Evolutionary conservation across 371 early-diverging fungal species (phyloP).

Genomic region (Zopfochytrium polystomum): DNA sequence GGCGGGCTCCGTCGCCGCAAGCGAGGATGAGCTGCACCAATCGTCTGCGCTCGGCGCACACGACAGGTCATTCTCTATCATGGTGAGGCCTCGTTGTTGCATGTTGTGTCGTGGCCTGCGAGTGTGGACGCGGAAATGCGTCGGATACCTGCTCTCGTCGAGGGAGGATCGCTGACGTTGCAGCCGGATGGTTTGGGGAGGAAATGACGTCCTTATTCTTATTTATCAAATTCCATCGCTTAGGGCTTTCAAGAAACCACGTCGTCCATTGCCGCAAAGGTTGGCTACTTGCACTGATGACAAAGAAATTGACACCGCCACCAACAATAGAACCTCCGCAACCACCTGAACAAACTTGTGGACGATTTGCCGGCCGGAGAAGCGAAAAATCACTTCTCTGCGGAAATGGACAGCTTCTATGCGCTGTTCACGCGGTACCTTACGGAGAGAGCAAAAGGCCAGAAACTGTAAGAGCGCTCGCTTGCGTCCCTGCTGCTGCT

Average conservation of each 20-base stretch:
- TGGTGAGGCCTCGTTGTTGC: constrained; percentile 1
- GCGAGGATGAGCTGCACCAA: too few species aligned
- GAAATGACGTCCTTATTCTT: neutral
- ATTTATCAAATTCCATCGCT: neutral
- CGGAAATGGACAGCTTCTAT: constrained; percentile 86
- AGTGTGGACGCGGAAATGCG: neutral
- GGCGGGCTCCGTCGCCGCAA: too few species aligned
- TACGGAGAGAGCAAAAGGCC: constrained; percentile 70
- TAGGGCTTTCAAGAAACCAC: constrained; percentile 11
- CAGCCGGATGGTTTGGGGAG: neutral
- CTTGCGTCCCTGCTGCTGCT: neutral
- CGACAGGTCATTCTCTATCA: constrained; percentile 1
- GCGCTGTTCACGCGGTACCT: constrained; percentile 84
- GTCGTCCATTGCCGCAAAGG: neutral
- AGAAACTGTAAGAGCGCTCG: constrained; percentile 68
- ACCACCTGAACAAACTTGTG: constrained; percentile 45
- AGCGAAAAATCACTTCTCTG: constrained; percentile 33
- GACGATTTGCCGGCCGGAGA: constrained; percentile 35
- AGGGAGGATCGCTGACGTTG: too few species aligned
- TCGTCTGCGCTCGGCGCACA: constrained; percentile 1
- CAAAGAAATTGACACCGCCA: neutral
- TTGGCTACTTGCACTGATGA: neutral
- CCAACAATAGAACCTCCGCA: constrained; percentile 29
- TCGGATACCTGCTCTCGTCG: too few species aligned
- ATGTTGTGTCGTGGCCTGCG: neutral